Conservation (phyloP, 805 yeast species). For the Kuraishia piskuri region DNA sequence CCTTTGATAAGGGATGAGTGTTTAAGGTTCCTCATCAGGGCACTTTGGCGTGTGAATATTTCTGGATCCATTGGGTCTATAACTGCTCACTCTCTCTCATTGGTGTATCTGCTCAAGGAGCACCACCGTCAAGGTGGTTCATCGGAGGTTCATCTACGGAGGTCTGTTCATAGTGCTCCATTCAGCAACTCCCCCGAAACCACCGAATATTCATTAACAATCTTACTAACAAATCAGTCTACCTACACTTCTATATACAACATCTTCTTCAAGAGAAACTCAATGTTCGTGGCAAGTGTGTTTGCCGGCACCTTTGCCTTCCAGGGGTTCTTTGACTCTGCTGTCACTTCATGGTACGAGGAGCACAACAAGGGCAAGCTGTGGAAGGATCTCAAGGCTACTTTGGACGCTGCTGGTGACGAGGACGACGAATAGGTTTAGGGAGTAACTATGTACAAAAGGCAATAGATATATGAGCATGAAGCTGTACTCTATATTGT, state of each 20-base stretch:
- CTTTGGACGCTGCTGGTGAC: constrained; percentile 46
- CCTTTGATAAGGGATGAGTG: too few species aligned
- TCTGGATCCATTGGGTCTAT: too few species aligned
- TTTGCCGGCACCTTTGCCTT: constrained; percentile 81
- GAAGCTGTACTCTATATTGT: too few species aligned
- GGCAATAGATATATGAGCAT: neutral
- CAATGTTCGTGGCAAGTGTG: constrained; percentile 75
- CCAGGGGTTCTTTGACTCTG: constrained; percentile 67
- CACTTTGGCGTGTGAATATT: too few species aligned
- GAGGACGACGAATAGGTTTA: constrained; percentile 36
- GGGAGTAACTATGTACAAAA: neutral
- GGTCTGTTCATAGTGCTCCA: too few species aligned
- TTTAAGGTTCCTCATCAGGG: too few species aligned
- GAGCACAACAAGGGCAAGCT: constrained; percentile 76
- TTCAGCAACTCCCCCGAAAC: too few species aligned
- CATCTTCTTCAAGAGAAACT: constrained; percentile 80
- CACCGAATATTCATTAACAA: too few species aligned
- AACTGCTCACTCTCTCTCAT: too few species aligned
- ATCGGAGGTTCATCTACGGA: too few species aligned
- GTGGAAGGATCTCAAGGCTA: constrained; percentile 72
- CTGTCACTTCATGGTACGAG: constrained; percentile 64
- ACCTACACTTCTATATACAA: constrained; percentile 44
- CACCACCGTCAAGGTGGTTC: too few species aligned
- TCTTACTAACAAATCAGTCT: constrained; percentile 4
- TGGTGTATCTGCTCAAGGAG: too few species aligned